phyloP scores from a whole-genome alignment of 768 basidiomycete genomes.

The Lepiota brunneoincarnata region DNA sequence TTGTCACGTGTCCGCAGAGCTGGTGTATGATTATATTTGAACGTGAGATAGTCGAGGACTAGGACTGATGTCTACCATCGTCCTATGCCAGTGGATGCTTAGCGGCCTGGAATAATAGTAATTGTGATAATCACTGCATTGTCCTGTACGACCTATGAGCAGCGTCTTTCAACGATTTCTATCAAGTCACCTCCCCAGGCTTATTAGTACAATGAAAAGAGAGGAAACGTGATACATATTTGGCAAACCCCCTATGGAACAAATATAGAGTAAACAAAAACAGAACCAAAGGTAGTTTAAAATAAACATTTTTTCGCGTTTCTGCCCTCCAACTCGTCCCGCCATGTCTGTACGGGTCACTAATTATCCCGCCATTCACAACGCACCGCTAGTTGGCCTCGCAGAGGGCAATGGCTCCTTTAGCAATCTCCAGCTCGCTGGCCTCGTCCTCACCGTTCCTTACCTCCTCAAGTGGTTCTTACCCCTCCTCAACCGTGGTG shows the following conservation, averaged over 20 bases:
- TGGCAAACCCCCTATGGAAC: background rate
- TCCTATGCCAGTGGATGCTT: no score
- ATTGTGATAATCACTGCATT: no score
- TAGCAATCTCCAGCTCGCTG: conserved; percentile 77
- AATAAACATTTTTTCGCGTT: background rate
- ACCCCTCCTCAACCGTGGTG: conserved; percentile 80
- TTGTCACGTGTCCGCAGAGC: background rate
- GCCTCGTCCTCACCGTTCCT: conserved; percentile 74
- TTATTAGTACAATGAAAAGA: no score
- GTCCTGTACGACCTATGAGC: no score
- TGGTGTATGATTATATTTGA: no score
- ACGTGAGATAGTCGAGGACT: no score
- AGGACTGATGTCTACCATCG: no score
- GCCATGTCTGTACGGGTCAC: conserved; percentile 57
- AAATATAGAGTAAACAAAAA: background rate
- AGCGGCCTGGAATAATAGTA: no score
- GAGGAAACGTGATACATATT: background rate
- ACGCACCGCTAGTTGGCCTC: conserved; percentile 78
- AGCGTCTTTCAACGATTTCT: no score
- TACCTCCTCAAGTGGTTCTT: conserved; percentile 80
- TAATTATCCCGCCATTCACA: conserved; percentile 76
- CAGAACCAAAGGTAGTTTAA: conserved; percentile 6
- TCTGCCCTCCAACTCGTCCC: conserved; percentile 6
- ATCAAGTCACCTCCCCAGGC: no score
- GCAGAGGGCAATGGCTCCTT: conserved; percentile 87